These are phyloP conservation scores for Reutealis trisperma DNA, from an alignment of 345 rosid genomes.

Conservation along the genomic window DNA sequence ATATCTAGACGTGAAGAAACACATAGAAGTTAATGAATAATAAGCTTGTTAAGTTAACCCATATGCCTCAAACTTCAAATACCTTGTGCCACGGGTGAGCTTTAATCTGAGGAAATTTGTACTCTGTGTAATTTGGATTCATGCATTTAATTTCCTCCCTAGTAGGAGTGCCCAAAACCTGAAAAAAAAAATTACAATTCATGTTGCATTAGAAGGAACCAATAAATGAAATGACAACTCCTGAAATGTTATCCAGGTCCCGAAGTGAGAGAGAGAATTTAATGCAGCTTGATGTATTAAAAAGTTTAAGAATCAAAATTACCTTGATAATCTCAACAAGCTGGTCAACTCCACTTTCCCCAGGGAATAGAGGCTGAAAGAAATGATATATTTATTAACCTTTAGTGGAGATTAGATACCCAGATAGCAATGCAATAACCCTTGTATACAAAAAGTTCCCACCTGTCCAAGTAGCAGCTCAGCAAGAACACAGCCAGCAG, in stretches of 20 bases:
- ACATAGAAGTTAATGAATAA: background rate
- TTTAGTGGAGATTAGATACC: slow-evolving; percentile 3
- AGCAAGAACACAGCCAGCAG: slow-evolving; percentile 95
- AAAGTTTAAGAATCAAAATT: slow-evolving; percentile 14
- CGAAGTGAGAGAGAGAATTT: background rate
- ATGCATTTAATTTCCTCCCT: slow-evolving; percentile 99
- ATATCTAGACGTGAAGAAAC: slow-evolving; percentile 50
- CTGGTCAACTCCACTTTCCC: slow-evolving; percentile 97
- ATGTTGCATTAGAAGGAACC: slow-evolving; percentile 4
- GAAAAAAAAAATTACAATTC: slow-evolving; percentile 11
- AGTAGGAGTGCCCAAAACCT: slow-evolving; percentile 98
- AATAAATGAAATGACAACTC: background rate
- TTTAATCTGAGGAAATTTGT: slow-evolving; percentile 94
- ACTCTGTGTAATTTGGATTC: slow-evolving; percentile 96
- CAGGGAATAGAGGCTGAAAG: slow-evolving; percentile 90
- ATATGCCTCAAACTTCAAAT: slow-evolving; percentile 17
- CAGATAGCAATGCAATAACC: background rate
- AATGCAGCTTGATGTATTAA: background rate
- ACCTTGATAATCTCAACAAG: slow-evolving; percentile 99
- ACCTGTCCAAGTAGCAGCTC: slow-evolving; percentile 96
- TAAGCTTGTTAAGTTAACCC: background rate
- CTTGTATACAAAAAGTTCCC: slow-evolving; percentile 4
- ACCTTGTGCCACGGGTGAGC: slow-evolving; percentile 99
- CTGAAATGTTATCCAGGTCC: background rate
- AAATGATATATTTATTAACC: slow-evolving; percentile 10